Percentiles rank a stretch among this genome's conserved stretches.
Conservation (phyloP, 305 asterid genomes). For the Withania somnifera region DNA sequence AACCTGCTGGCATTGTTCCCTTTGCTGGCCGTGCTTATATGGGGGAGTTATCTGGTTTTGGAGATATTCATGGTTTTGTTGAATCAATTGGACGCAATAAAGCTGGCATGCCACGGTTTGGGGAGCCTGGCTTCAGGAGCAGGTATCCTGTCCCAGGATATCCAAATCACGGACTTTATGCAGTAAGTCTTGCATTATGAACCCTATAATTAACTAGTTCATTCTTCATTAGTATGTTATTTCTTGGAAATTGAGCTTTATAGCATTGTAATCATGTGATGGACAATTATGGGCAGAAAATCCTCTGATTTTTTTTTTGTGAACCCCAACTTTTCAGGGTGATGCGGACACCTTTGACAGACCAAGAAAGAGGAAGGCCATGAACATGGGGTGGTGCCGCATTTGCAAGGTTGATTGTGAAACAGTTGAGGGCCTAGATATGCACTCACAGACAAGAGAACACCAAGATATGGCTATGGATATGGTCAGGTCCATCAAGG, state of each 20-base stretch:
- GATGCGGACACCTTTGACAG: conserved; percentile 44
- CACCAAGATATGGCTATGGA: conserved; percentile 84
- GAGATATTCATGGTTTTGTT: conserved; percentile 31
- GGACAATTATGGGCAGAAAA: background rate
- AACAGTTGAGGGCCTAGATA: conserved; percentile 68
- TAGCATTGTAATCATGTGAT: background rate
- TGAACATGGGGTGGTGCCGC: conserved; percentile 81
- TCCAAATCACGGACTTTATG: conserved; percentile 32
- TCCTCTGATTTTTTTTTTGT: background rate
- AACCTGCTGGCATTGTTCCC: conserved; percentile 40
- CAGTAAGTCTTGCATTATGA: conserved; percentile 32
- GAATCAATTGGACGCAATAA: conserved; percentile 40
- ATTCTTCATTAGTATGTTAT: background rate
- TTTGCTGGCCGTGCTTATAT: conserved; percentile 37
- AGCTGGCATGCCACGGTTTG: conserved; percentile 35
- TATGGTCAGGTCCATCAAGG: conserved; percentile 63
- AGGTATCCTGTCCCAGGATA: conserved; percentile 45
- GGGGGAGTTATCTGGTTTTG: conserved; percentile 35
- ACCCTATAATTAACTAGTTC: background rate
- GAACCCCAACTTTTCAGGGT: conserved; percentile 34
- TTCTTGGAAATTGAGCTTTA: background rate
- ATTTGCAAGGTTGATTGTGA: conserved; percentile 80
- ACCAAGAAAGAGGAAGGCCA: conserved; percentile 57
- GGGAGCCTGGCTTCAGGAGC: conserved; percentile 60
- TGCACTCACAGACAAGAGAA: conserved; percentile 86